These are phyloP conservation scores for Cucurbita maxima DNA, from an alignment of 306 rosid genomes.

Conservation along the genomic window DNA sequence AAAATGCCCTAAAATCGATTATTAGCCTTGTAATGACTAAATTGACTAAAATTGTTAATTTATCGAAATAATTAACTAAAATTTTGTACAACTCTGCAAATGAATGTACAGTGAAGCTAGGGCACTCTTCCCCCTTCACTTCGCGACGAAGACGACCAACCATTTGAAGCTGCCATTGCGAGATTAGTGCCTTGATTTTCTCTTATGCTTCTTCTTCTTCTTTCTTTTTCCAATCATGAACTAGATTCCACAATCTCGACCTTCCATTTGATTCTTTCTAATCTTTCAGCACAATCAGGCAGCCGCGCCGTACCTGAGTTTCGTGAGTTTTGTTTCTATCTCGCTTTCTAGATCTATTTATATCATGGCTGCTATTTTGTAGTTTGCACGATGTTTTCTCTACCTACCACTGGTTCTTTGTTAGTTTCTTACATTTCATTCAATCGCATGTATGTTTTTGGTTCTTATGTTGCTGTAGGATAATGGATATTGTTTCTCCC, in stretches of 20 bases:
- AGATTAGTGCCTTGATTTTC: neutral
- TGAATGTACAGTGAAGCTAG: neutral
- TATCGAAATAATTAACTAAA: neutral
- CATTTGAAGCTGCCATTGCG: neutral
- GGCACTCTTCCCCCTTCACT: neutral
- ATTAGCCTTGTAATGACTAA: too few species aligned
- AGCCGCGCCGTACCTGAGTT: neutral
- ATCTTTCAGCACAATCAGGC: neutral
- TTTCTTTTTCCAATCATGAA: neutral
- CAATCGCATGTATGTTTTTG: neutral
- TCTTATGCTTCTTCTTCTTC: neutral
- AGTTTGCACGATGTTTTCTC: neutral
- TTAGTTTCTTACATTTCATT: neutral
- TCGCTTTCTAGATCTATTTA: neutral
- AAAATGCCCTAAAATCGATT: too few species aligned
- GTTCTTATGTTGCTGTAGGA: neutral
- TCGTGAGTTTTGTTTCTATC: neutral
- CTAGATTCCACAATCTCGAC: neutral
- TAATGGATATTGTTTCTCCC: neutral
- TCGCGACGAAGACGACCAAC: neutral
- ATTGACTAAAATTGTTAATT: neutral
- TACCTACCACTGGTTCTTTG: neutral
- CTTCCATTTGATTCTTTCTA: neutral
- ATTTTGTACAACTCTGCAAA: neutral
- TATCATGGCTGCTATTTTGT: neutral